phyloP scores from a whole-genome alignment of 768 basidiomycete genomes.

The Dictyophora rubrovolvata region DNA sequence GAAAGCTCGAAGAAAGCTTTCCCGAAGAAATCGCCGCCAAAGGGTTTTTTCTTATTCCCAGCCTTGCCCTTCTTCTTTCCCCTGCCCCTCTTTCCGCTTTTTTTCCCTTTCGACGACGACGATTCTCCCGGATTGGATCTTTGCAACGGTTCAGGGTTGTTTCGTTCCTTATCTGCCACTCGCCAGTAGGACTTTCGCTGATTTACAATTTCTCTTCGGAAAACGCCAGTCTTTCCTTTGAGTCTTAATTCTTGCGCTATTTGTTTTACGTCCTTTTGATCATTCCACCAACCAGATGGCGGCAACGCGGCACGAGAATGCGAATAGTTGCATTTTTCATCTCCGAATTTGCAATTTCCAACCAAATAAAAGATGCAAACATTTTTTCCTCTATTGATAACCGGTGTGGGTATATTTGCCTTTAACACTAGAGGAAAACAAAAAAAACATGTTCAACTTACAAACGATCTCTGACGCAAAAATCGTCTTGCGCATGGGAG shows the following conservation, averaged over 20 bases:
- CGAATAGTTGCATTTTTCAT: not conserved
- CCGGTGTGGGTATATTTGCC: no score
- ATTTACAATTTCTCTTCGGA: not conserved
- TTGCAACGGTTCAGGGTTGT: not conserved
- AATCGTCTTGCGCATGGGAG: slow-evolving; percentile 15
- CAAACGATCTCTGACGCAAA: slow-evolving; percentile 13
- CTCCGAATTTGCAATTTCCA: not conserved
- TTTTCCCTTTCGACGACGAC: no score
- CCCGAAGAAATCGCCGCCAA: no score
- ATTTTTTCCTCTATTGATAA: not conserved
- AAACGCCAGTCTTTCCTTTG: not conserved
- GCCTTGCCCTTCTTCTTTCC: no score
- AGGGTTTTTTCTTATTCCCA: no score
- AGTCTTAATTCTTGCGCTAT: not conserved
- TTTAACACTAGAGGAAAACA: not conserved
- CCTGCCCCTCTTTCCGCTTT: no score
- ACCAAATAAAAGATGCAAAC: not conserved
- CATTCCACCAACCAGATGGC: not conserved
- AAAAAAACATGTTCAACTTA: not conserved
- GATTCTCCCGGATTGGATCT: no score
- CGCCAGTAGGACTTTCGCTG: not conserved
- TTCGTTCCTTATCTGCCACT: not conserved
- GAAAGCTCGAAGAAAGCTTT: no score
- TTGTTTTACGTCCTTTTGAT: not conserved
- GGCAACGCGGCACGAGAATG: not conserved